Evolutionary conservation across 75 land plant genomes (phyloP).

Genomic region (Larix kaempferi): DNA sequence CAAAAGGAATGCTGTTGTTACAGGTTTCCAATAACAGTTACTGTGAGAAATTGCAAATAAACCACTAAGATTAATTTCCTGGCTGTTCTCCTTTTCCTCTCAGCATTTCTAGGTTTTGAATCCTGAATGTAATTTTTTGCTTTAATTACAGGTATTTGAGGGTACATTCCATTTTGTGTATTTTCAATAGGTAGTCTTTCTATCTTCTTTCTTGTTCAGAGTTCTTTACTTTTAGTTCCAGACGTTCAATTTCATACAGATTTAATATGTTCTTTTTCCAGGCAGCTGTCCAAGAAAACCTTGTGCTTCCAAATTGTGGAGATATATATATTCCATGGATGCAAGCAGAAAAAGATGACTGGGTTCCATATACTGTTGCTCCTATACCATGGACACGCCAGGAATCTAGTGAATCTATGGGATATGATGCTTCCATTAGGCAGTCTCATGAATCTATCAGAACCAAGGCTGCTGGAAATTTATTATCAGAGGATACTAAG

Average conservation of each 20-base stretch:
- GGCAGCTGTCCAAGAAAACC: constrained; percentile 64
- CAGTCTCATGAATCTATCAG: constrained; percentile 11
- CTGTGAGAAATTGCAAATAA: no score
- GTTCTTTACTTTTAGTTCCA: not conserved
- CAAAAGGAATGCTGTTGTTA: no score
- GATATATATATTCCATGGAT: constrained; percentile 72
- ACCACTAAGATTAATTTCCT: no score
- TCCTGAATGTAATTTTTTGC: not conserved
- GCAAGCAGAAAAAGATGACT: constrained; percentile 86
- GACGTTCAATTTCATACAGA: constrained; percentile 1
- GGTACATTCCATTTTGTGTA: not conserved
- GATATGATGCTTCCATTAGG: not conserved
- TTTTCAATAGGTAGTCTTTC: not conserved
- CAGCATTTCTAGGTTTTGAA: not conserved
- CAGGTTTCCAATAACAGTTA: no score
- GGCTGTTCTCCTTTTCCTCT: not conserved
- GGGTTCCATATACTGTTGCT: constrained; percentile 63
- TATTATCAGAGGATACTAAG: not conserved
- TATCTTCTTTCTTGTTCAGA: not conserved
- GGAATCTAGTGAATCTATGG: constrained; percentile 20
- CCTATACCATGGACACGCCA: constrained; percentile 68
- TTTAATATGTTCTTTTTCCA: constrained; percentile 28
- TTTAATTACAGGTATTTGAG: not conserved
- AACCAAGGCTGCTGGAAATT: not conserved
- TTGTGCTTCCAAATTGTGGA: constrained; percentile 87